These are phyloP conservation scores for Scleroderma citrinum DNA, from an alignment of 768 basidiomycete species.

Conservation along the genomic window DNA sequence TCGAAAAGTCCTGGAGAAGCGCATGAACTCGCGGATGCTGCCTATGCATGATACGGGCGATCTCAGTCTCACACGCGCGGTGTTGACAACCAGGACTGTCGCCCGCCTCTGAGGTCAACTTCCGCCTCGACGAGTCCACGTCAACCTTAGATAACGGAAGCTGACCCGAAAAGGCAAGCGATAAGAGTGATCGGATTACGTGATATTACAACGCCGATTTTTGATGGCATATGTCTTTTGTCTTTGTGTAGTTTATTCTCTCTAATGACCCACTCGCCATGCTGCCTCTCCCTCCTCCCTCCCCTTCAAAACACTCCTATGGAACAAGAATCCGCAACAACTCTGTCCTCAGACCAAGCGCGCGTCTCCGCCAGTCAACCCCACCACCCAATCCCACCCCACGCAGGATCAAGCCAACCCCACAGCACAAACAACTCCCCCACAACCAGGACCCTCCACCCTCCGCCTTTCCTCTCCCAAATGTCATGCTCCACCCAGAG, in stretches of 20 bases:
- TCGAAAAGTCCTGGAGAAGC: no score
- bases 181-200: slow-evolving; percentile 26
- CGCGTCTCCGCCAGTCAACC: slow-evolving; percentile 44
- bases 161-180: background rate
- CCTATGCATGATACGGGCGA: no score
- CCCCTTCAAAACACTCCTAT: slow-evolving; percentile 35
- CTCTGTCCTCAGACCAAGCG: slow-evolving; percentile 44
- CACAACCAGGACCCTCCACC: slow-evolving; percentile 14
- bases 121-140: no score
- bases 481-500: slow-evolving; percentile 67
- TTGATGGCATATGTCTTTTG: slow-evolving; percentile 27
- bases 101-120: no score
- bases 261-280: slow-evolving; percentile 15
- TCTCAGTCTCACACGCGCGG: no score
- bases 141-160: background rate
- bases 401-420: slow-evolving; percentile 28
- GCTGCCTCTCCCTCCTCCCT: slow-evolving; percentile 4
- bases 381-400: slow-evolving; percentile 30
- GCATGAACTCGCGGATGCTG: no score
- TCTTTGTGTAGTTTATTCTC: slow-evolving; percentile 14
- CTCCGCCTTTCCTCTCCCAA: slow-evolving; percentile 52
- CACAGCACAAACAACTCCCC: slow-evolving; percentile 15
- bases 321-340: slow-evolving; percentile 51
- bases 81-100: no score
- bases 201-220: slow-evolving; percentile 27